Evolutionary conservation across 2,329 filamentous ascomycete genomes (phyloP), one percentile per base, ranked within the genome.

Genomic region (Parafenestella ontariensis): DNA sequence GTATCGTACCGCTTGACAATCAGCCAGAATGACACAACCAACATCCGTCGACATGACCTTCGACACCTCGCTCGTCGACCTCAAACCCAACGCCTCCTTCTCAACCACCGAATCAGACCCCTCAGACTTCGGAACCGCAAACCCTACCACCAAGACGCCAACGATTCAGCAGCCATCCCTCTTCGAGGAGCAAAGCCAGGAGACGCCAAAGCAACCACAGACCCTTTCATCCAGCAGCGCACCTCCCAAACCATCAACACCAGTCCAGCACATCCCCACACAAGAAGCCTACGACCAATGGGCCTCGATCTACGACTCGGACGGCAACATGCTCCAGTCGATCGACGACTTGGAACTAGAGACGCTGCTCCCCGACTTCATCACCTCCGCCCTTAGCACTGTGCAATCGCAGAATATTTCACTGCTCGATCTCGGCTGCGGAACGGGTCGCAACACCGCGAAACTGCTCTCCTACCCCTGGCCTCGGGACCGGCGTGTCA

Each of bases 241-340:
- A 8, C 46, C 55, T 26, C 53, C 56, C 17, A 65, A 65, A 33
- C n/a, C 50, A 9, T 58, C 64, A 20, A 66, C 56, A 20, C 67
- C 68, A 17, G 56, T 74, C 28, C 67, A 73, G 26, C 65, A 77
- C 51, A 46, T 77, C 3, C 52, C 73, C n/a, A 83, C 77, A 0
- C 67, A 72, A 29, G 70, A 76, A n/a, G 76, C 82, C 11, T 84
- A 84, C 62, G 68, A 81, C 46, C 75, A 77, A 50, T 84, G 81
- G 82, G 77, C 81, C 7, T 60, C 78, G 54, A 77, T 86, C 39
- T 89, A 89, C 74, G 87, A 89, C 71, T 83, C 79, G 28, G 86
- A 89, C 59, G 84, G 83, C 28, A 89, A 89, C 68, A 86, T 89
- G 69, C 78, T 90, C 1, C 87, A 89, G 74, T 80, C 82, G 1